A percentile compares a stretch with the other conserved stretches of the same genome.
Evolutionary conservation across 371 early-diverging fungal genomes (phyloP).

Genomic region (Paraphysoderma sedebokerense): DNA sequence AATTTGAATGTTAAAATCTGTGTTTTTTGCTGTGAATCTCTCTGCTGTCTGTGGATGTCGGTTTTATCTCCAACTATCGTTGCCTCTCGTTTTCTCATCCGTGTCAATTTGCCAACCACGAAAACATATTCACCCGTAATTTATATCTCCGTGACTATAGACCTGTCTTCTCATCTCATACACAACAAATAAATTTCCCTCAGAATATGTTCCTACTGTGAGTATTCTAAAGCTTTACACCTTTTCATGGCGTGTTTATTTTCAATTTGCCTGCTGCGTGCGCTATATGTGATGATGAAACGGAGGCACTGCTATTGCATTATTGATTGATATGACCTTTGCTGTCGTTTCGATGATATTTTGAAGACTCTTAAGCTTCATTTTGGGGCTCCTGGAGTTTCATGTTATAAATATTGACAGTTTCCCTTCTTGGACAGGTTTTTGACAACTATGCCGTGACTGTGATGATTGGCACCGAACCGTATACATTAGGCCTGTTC

Average conservation of each 20-base stretch:
- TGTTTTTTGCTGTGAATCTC: background rate
- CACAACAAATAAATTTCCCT: constrained; percentile 96
- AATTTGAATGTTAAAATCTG: background rate
- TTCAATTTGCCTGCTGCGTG: background rate
- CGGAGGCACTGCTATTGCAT: background rate
- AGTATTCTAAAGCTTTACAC: constrained; percentile 8
- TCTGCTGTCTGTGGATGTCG: constrained; percentile 4
- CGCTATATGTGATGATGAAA: background rate
- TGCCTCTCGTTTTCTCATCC: too few relatives aligned
- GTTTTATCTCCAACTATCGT: constrained; percentile 1
- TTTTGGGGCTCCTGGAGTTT: background rate
- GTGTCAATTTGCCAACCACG: too few relatives aligned
- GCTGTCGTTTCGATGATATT: background rate
- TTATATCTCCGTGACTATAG: constrained; percentile 15
- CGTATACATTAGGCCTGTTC: constrained; percentile 79
- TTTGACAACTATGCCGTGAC: constrained; percentile 98
- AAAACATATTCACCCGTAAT: background rate
- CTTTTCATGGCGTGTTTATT: background rate
- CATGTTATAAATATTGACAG: too few relatives aligned
- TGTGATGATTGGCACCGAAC: constrained; percentile 92
- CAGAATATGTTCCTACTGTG: constrained; percentile 96
- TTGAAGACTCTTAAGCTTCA: background rate
- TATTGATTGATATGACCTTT: background rate
- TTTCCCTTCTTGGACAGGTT: constrained; percentile 40
- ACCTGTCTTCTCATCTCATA: constrained; percentile 95